Evolutionary conservation across 208 protist species (phyloP), one percentile per base, ranked within the genome.

Genomic region (Tritrichomonas foetus): DNA sequence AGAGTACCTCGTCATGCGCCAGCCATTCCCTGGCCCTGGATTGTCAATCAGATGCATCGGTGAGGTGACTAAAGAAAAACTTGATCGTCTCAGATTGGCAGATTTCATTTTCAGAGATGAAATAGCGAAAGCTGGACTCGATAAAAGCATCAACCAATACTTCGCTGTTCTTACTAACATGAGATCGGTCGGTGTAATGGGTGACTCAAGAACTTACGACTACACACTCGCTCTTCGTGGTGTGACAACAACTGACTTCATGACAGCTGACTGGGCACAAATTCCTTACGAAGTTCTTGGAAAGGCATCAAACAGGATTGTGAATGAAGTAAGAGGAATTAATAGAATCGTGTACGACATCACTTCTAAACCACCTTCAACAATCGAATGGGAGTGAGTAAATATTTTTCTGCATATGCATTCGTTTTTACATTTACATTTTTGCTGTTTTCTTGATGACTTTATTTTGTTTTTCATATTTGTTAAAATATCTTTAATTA

Each of bases 1-100:
- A n/a, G 94, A 97, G 14, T 93, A 96, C 0, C 96, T 99, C 3
- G 97, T 99, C 36, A 96, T 94, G 95, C 41, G 96, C 1, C 97
- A 98, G 95, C 97, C 98, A 5, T 99, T 98, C 94, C 98, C 98
- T n/a, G 98, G 98, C 11, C 98, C 98, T 25, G 98, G 98, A n/a
- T 95, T 99, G 20, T 98, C 98, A 13, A 98, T 99, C 94, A 97
- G 98, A 92, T 96, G 97, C 0, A 95, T 99, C 33, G 98, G 98
- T 95, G 96, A 96, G 14, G 95, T 98, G 75, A 69, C 64, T 8
- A n/a, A 69, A 69, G 64, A 69, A n/a, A 69, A 92, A 89, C 95
- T 94, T 66, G 94, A 94, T 50, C 3, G n/a, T 20, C 49, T 94
- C 47, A 41, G 47, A 33, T 25, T 44, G 8, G 44, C 49, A 47